Evolutionary conservation across 1,139 yeast species (phyloP), one percentile per base, ranked within the genome.

Genomic region (Casaregolazyma suthepensis): DNA sequence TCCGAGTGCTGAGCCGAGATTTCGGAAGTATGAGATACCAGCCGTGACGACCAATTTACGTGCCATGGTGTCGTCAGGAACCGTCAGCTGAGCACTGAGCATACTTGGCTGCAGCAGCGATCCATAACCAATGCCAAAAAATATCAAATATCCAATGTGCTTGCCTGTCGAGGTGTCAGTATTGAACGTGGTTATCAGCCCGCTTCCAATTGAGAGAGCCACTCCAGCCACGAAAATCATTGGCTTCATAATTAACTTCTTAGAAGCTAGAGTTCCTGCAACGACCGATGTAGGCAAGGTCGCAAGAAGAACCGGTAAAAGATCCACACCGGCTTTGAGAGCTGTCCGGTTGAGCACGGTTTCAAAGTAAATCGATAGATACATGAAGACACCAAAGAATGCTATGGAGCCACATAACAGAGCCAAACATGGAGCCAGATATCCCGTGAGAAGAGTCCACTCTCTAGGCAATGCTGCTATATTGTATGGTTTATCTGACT

Each of bases 301-400:
- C 0, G 82, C 65, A 15, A 83, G 63, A 42, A 82, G 73, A 57
- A 76, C 61, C 0, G 87, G 85, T 19, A 83, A 66, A 56, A 80
- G 64, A 55, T 79, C 78, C 37, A 82, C 70, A 35, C 87, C 86
- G 0, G 86, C 76, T 53, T 73, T 69, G 69, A 79, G 75, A 1
- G 85, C 75, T 17, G 72, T 60, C 42, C 73, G 73, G 46, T 72
- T 70, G 56, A 71, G 71, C 31, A 75, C 72, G 22, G 79, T 78
- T 64, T 82, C 84, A 64, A 80, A 81, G 62, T 79, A 81, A 17
- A 81, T 69, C 1, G 84, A 77, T 40, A 80, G 63, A 59, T 72
- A 81, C 22, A 64, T 64, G 71, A 74, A 46, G 66, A 59, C 43
- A 12, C 61, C 61, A 44, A 75, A 68, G 71, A 76, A 71, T 63